Percentiles rank a stretch among this genome's conserved stretches.
Conservation (phyloP, 169 alveolate genomes). For the Eimeria tenella region DNA sequence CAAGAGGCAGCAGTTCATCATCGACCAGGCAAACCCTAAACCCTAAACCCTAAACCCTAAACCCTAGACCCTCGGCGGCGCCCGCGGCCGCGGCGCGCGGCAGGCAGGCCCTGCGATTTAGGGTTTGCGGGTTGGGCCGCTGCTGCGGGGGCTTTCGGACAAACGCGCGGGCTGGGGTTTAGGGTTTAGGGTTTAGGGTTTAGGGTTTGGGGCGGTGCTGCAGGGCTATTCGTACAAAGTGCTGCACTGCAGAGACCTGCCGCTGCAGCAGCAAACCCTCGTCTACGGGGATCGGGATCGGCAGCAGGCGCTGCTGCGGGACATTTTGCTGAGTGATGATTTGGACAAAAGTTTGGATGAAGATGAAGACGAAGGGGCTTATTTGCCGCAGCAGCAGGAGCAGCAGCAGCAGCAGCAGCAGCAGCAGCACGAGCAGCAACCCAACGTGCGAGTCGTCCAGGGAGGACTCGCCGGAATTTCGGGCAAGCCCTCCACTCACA, state of each 20-base stretch:
- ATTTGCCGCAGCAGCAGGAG: not conserved
- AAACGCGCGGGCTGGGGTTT: too few species aligned
- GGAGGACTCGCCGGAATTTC: conserved; percentile 44
- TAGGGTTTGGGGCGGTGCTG: too few species aligned
- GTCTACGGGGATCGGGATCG: conserved; percentile 65
- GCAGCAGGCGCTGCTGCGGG: conserved; percentile 61
- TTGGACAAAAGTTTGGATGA: conserved; percentile 71
- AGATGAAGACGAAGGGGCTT: conserved; percentile 68
- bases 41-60: not conserved
- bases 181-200: too few species aligned
- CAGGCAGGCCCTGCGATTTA: too few species aligned
- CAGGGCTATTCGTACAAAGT: conserved; percentile 81
- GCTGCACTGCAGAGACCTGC: conserved; percentile 71
- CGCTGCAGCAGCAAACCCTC: conserved; percentile 64
- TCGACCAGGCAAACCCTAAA: conserved; percentile 95
- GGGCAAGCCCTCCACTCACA: conserved; percentile 44
- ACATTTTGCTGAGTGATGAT: conserved; percentile 75
- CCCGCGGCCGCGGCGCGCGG: not conserved
- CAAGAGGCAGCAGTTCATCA: conserved; percentile 97
- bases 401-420: conserved; percentile 33
- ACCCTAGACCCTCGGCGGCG: not conserved
- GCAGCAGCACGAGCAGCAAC: not conserved
- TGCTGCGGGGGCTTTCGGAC: too few species aligned
- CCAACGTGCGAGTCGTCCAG: not conserved
- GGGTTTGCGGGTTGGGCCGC: too few species aligned